These are phyloP conservation scores for Chytriomyces hyalinus DNA, from an alignment of 192 early-diverging fungal species.

Conservation along the genomic window DNA sequence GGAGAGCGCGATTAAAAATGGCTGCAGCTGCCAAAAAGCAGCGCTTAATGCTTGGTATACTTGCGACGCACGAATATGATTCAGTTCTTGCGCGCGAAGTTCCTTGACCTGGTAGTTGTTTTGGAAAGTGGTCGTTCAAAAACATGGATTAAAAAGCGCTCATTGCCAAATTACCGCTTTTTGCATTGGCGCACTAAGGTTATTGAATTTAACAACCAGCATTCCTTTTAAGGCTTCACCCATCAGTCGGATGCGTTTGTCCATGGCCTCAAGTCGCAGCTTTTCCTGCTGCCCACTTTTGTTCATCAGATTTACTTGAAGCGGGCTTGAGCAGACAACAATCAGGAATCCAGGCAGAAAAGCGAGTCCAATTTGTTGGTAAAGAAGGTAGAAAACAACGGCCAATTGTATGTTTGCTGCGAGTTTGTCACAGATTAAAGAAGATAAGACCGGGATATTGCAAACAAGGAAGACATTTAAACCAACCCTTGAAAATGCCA, in stretches of 20 bases:
- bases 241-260: slow-evolving; percentile 25
- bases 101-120: slow-evolving; percentile 6
- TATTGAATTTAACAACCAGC: slow-evolving; percentile 31
- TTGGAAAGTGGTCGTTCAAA: background rate
- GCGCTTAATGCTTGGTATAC: slow-evolving; percentile 19
- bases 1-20: slow-evolving; percentile 25
- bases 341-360: slow-evolving; percentile 36
- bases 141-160: background rate
- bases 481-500: slow-evolving; percentile 2
- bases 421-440: background rate
- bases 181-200: slow-evolving; percentile 14
- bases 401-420: slow-evolving; percentile 1
- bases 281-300: slow-evolving; percentile 14
- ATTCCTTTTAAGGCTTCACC: slow-evolving; percentile 30
- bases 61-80: slow-evolving; percentile 12
- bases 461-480: background rate
- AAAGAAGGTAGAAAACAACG: slow-evolving; percentile 19
- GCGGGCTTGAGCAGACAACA: slow-evolving; percentile 7
- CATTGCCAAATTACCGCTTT: slow-evolving; percentile 5
- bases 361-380: slow-evolving; percentile 27
- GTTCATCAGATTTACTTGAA: slow-evolving; percentile 21
- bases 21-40: slow-evolving; percentile 24
- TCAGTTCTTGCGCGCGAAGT: slow-evolving; percentile 23
- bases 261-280: slow-evolving; percentile 23
- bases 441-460: background rate